Conservation (phyloP, 768 basidiomycete genomes). For the Tricholoma terreum region DNA sequence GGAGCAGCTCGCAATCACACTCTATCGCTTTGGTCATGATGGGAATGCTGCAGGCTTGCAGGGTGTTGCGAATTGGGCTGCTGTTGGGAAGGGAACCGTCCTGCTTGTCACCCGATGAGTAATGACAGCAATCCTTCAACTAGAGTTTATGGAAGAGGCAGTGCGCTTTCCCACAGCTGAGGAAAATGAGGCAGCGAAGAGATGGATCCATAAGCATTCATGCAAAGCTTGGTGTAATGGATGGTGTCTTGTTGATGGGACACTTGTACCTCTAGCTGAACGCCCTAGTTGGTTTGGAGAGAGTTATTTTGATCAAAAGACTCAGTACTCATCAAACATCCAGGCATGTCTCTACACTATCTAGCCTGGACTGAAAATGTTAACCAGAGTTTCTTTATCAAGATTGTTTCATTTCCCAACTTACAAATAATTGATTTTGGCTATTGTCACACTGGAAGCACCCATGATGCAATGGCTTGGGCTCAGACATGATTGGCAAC, state of each 20-base stretch:
- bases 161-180: background rate
- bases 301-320: conserved; percentile 26
- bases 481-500: conserved; percentile 15
- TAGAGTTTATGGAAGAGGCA: background rate
- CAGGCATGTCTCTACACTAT: conserved; percentile 10
- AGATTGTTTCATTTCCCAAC: background rate
- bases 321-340: conserved; percentile 25
- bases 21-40: no score
- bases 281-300: conserved; percentile 22
- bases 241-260: no score
- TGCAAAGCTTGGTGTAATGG: conserved; percentile 20
- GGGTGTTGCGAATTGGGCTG: conserved; percentile 22
- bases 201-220: conserved; percentile 18
- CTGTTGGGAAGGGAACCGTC: conserved; percentile 13
- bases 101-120: conserved; percentile 10
- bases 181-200: conserved; percentile 12
- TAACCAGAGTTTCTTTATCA: background rate
- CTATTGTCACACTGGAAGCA: background rate
- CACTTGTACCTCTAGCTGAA: no score
- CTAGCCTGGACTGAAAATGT: background rate
- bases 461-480: background rate
- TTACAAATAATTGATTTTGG: no score
- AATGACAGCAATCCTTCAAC: background rate
- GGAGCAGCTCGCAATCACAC: conserved; percentile 16
- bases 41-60: conserved; percentile 17